These are phyloP conservation scores for Solanum boliviense DNA, from an alignment of 257 asterid species.

Conservation along the genomic window DNA sequence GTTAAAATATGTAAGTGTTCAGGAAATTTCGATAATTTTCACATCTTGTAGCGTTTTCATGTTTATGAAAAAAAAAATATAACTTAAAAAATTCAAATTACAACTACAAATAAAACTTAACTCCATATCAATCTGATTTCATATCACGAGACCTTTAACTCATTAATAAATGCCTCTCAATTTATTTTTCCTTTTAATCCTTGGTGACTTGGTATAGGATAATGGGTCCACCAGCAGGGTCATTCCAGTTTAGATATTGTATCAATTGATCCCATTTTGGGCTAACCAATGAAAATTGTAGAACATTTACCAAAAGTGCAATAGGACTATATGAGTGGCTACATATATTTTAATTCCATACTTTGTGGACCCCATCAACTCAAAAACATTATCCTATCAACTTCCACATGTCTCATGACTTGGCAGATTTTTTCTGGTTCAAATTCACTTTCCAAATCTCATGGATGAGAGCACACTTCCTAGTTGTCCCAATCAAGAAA, in stretches of 20 bases:
- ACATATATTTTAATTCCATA: neutral
- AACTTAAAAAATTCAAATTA: rapidly evolving
- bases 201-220: neutral
- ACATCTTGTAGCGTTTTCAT: neutral
- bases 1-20: rapidly evolving
- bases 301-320: neutral
- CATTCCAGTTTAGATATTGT: neutral
- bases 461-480: slow-evolving; percentile 22
- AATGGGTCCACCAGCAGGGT: neutral
- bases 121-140: neutral
- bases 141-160: rapidly evolving
- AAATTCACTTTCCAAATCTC: slow-evolving; percentile 27
- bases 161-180: neutral
- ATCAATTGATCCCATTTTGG: neutral
- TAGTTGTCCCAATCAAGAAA: neutral
- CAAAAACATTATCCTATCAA: slow-evolving; percentile 54
- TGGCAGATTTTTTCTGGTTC: slow-evolving; percentile 32
- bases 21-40: neutral
- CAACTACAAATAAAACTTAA: rapidly evolving
- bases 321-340: slow-evolving; percentile 17
- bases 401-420: slow-evolving; percentile 23
- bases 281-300: neutral
- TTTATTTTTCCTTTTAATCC: neutral
- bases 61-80: neutral
- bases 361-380: slow-evolving; percentile 20